A percentile compares a stretch with the other conserved stretches of the same genome.
Evolutionary conservation across 495 filamentous ascomycete genomes (phyloP).

Genomic region (Rusavskia elegans): DNA sequence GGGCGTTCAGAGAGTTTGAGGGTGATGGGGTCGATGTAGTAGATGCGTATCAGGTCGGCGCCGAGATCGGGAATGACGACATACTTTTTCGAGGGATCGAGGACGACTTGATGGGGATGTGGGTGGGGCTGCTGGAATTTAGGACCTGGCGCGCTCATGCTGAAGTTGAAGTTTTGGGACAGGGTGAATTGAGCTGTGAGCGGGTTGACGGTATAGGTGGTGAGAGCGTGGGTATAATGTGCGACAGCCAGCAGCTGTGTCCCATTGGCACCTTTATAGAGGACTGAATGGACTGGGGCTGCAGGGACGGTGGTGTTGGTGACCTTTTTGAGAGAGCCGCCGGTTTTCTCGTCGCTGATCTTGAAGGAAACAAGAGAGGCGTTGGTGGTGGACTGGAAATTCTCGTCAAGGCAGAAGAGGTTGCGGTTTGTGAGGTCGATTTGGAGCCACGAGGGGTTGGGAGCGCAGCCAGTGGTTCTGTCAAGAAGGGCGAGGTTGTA

Average conservation of each 20-base stretch:
- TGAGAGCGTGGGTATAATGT: constrained; percentile 18
- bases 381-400: constrained; percentile 15
- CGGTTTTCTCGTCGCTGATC: constrained; percentile 5
- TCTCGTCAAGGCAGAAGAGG: constrained; percentile 49
- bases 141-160: constrained; percentile 29
- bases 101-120: constrained; percentile 54
- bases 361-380: constrained; percentile 29
- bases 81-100: constrained; percentile 54
- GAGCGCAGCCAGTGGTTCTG: constrained; percentile 30
- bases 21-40: constrained; percentile 16
- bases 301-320: constrained; percentile 16
- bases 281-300: constrained; percentile 25
- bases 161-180: constrained; percentile 36
- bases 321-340: constrained; percentile 13
- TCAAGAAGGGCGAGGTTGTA: constrained; percentile 17
- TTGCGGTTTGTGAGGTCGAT: constrained; percentile 33
- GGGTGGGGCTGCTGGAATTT: constrained; percentile 29
- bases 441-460: constrained; percentile 43
- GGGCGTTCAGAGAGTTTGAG: constrained; percentile 4
- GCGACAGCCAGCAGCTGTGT: constrained; percentile 25
- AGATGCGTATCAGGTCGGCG: constrained; percentile 52
- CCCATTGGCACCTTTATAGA: constrained; percentile 19
- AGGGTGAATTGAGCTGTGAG: constrained; percentile 4
- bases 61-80: constrained; percentile 57
- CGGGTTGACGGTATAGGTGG: background rate